Conservation (phyloP, 2,329 filamentous ascomycete species). For the Xylariomycetidae sp. region DNA sequence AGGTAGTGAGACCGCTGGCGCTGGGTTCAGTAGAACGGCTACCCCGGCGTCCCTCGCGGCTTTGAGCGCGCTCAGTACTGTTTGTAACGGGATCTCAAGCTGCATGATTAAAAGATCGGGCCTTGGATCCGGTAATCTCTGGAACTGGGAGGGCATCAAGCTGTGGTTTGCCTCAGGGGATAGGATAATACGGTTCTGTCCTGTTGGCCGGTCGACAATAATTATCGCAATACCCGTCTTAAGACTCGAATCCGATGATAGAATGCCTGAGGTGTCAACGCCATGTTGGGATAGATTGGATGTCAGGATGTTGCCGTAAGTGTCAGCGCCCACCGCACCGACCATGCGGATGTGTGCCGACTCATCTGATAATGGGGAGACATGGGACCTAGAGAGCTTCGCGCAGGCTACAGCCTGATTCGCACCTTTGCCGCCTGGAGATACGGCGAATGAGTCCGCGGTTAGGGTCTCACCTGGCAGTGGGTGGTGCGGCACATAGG, state of each 20-base stretch:
- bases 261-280: constrained; percentile 55
- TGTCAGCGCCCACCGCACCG: constrained; percentile 67
- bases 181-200: constrained; percentile 73
- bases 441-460: constrained; percentile 70
- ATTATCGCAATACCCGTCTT: constrained; percentile 72
- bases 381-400: constrained; percentile 63
- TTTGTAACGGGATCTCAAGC: constrained; percentile 68
- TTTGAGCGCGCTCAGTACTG: constrained; percentile 57
- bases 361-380: constrained; percentile 20
- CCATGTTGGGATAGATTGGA: constrained; percentile 55
- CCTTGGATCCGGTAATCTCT: constrained; percentile 25
- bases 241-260: constrained; percentile 27
- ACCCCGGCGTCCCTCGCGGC: constrained; percentile 44
- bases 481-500: constrained; percentile 79
- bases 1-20: constrained; percentile 68
- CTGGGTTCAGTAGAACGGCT: constrained; percentile 78
- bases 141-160: constrained; percentile 33
- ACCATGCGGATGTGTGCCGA: constrained; percentile 60
- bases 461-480: constrained; percentile 83
- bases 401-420: constrained; percentile 92
- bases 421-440: constrained; percentile 87
- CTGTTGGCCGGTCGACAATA: constrained; percentile 66
- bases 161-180: constrained; percentile 66
- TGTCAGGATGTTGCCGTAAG: constrained; percentile 58
- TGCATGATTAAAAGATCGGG: constrained; percentile 45